A percentile compares a stretch with the other conserved stretches of the same genome.
Evolutionary conservation across 495 filamentous ascomycete species (phyloP).

Genomic region (Hyaloscypha finlandica): DNA sequence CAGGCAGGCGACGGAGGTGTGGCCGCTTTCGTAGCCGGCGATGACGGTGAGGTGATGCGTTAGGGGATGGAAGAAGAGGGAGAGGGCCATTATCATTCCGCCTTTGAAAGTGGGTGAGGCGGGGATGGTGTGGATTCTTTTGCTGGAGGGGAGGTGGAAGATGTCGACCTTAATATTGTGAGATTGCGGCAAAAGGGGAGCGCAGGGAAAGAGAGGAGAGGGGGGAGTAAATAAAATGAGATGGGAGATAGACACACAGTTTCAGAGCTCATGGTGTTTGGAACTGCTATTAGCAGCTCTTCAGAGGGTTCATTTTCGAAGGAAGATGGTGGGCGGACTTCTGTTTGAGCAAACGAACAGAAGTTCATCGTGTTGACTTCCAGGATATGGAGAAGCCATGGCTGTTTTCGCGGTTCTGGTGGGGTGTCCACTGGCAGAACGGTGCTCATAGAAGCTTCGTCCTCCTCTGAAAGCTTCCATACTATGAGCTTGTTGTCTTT

Average conservation of each 20-base stretch:
- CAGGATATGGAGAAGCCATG: constrained; percentile 83
- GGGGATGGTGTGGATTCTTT: constrained; percentile 65
- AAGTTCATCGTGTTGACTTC: constrained; percentile 95
- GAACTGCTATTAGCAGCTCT: constrained; percentile 68
- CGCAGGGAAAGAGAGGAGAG: background rate
- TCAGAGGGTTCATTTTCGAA: constrained; percentile 10
- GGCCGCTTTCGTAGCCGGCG: constrained; percentile 87
- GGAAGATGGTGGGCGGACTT: too few species aligned
- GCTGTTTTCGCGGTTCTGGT: constrained; percentile 55
- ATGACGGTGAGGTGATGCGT: constrained; percentile 45
- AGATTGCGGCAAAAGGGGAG: background rate
- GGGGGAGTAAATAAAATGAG: background rate
- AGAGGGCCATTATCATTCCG: constrained; percentile 90
- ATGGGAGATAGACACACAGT: constrained; percentile 48
- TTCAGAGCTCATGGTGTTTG: constrained; percentile 74
- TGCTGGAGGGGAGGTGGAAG: constrained; percentile 76
- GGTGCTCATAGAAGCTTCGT: constrained; percentile 66
- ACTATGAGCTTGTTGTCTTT: constrained; percentile 84
- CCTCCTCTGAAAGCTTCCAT: constrained; percentile 69
- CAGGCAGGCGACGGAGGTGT: constrained; percentile 55
- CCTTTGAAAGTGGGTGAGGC: constrained; percentile 58
- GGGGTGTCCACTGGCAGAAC: constrained; percentile 66
- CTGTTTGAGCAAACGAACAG: constrained; percentile 67
- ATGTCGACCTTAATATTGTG: constrained; percentile 66
- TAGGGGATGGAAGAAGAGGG: constrained; percentile 51